Conservation (phyloP, 2,329 filamentous ascomycete genomes). For the Neofusicoccum kwambonambiense region DNA sequence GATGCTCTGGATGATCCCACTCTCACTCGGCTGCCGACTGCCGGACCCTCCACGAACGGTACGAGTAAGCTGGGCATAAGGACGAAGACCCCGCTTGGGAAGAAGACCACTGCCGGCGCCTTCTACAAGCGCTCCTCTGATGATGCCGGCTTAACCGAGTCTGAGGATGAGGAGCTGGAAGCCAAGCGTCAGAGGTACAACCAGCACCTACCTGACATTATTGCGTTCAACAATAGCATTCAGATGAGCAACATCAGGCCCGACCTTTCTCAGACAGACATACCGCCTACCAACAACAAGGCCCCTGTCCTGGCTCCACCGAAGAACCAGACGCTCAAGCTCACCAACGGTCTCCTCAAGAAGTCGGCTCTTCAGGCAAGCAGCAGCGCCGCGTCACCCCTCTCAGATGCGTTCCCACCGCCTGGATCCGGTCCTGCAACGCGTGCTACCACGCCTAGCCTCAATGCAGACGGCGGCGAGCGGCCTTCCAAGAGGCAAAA, state of each 20-base stretch:
- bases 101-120: background rate
- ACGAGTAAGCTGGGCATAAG: slow-evolving; percentile 1
- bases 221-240: background rate
- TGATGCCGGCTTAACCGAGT: slow-evolving; percentile 14
- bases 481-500: slow-evolving; percentile 18
- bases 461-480: slow-evolving; percentile 14
- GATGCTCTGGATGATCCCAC: background rate
- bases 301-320: slow-evolving; percentile 3
- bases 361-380: slow-evolving; percentile 11
- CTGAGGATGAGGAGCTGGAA: slow-evolving; percentile 14
- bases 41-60: background rate
- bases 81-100: background rate
- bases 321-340: slow-evolving; percentile 14
- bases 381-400: slow-evolving; percentile 13
- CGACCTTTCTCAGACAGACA: background rate
- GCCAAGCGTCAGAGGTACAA: slow-evolving; percentile 8
- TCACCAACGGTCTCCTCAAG: slow-evolving; percentile 15
- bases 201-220: background rate
- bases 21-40: background rate
- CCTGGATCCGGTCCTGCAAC: slow-evolving; percentile 13
- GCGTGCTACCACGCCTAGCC: slow-evolving; percentile 18
- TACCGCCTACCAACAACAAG: background rate
- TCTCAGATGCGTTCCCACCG: slow-evolving; percentile 13
- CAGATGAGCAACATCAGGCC: slow-evolving; percentile 5
- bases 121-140: slow-evolving; percentile 4